phyloP scores from a whole-genome alignment of 306 rosid species.

The Vigna angularis region DNA sequence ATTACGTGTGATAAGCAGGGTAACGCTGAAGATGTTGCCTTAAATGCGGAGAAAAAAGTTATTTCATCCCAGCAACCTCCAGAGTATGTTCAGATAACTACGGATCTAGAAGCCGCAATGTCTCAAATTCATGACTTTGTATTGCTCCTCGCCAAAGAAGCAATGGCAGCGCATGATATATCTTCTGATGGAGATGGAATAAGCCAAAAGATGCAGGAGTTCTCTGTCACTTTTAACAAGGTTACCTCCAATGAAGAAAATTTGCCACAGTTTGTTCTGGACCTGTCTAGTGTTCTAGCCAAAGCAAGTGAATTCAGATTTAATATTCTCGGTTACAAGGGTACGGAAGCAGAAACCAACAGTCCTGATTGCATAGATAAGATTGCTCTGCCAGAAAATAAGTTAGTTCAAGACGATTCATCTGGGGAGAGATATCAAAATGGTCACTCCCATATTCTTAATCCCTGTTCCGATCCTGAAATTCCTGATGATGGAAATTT shows the following conservation, averaged over 20 bases:
- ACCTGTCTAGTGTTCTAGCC: constrained; percentile 75
- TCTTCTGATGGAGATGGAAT: constrained; percentile 67
- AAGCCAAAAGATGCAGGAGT: constrained; percentile 68
- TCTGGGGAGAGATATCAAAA: constrained; percentile 67
- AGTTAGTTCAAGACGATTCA: constrained; percentile 62
- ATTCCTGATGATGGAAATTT: constrained; percentile 89
- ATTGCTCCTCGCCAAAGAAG: constrained; percentile 73
- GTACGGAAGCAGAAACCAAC: constrained; percentile 68
- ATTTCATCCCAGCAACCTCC: constrained; percentile 51
- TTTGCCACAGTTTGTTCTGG: constrained; percentile 76
- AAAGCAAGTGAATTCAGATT: constrained; percentile 84
- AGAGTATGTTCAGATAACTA: constrained; percentile 52
- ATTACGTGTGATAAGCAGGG: constrained; percentile 58
- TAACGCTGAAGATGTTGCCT: constrained; percentile 63
- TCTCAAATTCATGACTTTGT: constrained; percentile 84
- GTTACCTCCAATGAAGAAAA: constrained; percentile 59
- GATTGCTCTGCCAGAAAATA: constrained; percentile 92
- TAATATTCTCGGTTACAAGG: constrained; percentile 78
- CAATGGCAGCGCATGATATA: constrained; percentile 67
- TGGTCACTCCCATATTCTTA: constrained; percentile 65
- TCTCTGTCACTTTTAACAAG: constrained; percentile 68
- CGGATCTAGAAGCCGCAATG: constrained; percentile 78
- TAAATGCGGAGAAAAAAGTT: constrained; percentile 58
- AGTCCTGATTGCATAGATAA: constrained; percentile 99
- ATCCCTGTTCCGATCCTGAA: constrained; percentile 76